Conservation (phyloP, 2,329 filamentous ascomycete genomes). For the Blastomyces silverae region DNA sequence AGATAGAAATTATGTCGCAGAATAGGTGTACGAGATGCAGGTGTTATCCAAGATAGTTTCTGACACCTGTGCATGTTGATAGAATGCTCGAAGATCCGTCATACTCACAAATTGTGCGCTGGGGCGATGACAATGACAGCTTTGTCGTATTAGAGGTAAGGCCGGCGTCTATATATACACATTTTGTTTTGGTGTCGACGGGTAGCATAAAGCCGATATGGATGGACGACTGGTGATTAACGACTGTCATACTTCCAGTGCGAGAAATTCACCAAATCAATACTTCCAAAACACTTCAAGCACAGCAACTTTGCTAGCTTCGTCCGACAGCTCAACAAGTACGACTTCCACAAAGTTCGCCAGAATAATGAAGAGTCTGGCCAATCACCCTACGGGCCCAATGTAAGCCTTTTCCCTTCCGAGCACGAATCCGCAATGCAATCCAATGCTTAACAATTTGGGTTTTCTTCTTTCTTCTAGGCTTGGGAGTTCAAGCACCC, state of each 20-base stretch:
- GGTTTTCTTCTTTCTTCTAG: conserved; percentile 39
- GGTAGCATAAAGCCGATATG: not conserved
- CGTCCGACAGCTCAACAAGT: conserved; percentile 92
- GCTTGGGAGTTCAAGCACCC: conserved; percentile 97
- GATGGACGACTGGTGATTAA: not conserved
- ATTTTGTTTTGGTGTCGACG: not conserved
- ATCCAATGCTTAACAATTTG: conserved; percentile 20
- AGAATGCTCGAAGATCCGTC: conserved; percentile 96
- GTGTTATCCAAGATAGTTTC: not conserved
- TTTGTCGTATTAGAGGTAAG: conserved; percentile 93
- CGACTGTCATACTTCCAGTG: conserved; percentile 53
- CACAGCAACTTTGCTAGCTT: conserved; percentile 98
- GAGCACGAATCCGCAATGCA: conserved; percentile 7
- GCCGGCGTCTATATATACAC: not conserved
- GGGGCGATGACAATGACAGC: conserved; percentile 90
- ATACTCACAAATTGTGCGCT: conserved; percentile 86
- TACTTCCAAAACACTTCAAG: conserved; percentile 97
- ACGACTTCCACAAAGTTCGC: conserved; percentile 96
- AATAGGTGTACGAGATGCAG: conserved; percentile 11
- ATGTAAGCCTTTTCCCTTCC: conserved; percentile 47
- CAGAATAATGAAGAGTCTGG: conserved; percentile 82
- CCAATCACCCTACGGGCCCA: conserved; percentile 71
- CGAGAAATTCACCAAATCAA: conserved; percentile 95
- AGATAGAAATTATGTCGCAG: conserved; percentile 16
- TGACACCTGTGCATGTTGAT: conserved; percentile 22